Base-by-base conservation (phyloP, 2,329 filamentous ascomycete genomes). In the Arthrobotrys megalospora region DNA sequence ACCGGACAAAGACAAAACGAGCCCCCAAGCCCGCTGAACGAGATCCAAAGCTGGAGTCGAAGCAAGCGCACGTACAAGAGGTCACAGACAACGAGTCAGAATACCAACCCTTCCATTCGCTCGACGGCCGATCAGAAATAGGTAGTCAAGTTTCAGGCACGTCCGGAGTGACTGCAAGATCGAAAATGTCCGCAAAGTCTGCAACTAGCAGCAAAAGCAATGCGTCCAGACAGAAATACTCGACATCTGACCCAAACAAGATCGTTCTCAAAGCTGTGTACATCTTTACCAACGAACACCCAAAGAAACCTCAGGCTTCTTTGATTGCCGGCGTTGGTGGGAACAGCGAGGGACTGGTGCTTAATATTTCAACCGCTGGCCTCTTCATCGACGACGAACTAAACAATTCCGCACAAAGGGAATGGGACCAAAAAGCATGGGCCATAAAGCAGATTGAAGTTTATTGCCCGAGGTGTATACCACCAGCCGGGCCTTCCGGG, bases 371-470 rank as follows among this genome's bases (percentile, higher is more conserved):
- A 10, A 97, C 93, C 0, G 95, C 97, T 84, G 96, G 96, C 16
- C 88, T 98, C 67, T 98, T 98, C 85, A 96, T 99, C 83, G 96
- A 99, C 84, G 96, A 99, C 84, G 96, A 98, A 84, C 89, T 97
- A 65, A 91, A 94, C 52, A 90, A 91, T 79, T 93, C 97, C 14
- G 91, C 93, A n/a, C 94, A 98, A 85, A 90, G 96, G 76, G 96
- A 99, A 85, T 99, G 96, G 96, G 96, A 99, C 84, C 90, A 98
- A 83, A 98, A 98, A 85, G 94, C 95, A 28, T 98, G 96, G 96
- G 97, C 94, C 50, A 89, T 99, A 85, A 97, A 97, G 86, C 87
- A 92, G 80, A 90, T 96, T 84, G 96, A 98, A 88, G 91, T 96
- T 86, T 93, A 91, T 90, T 94, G 91, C 83, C 89, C 90, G 83